A percentile compares a stretch with the other conserved stretches of the same genome.
phyloP scores from a whole-genome alignment of 2,329 filamentous ascomycete species.

The Trichoderma harzianum region DNA sequence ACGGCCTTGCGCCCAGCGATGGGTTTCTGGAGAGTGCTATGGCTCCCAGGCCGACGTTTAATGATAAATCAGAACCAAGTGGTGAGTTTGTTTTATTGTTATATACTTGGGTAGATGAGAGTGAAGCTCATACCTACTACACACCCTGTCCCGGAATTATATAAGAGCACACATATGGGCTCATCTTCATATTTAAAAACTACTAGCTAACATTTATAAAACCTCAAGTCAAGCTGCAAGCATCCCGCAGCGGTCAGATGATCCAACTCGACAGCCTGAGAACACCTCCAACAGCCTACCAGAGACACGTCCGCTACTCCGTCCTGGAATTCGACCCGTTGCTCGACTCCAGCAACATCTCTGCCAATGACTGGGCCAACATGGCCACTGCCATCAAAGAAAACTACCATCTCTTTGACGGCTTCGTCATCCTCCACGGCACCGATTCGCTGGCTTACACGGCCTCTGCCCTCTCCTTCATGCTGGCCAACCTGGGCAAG shows the following conservation, averaged over 20 bases:
- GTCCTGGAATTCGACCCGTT: conserved; percentile 81
- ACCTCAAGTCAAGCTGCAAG: conserved; percentile 45
- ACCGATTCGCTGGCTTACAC: conserved; percentile 90
- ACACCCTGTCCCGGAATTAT: not conserved
- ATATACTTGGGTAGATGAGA: not conserved
- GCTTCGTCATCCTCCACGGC: conserved; percentile 86
- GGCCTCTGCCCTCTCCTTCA: conserved; percentile 86
- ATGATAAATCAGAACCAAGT: conserved; percentile 52
- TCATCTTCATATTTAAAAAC: not conserved
- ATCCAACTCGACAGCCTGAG: conserved; percentile 64
- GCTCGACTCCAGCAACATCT: conserved; percentile 87
- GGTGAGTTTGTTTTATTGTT: conserved; percentile 24
- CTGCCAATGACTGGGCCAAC: conserved; percentile 79
- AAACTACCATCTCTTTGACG: conserved; percentile 87
- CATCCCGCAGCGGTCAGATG: conserved; percentile 48
- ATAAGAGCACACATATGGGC: not conserved
- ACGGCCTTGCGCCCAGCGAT: conserved; percentile 75
- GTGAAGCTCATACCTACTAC: not conserved
- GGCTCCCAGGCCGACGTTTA: conserved; percentile 78
- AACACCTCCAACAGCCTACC: conserved; percentile 76
- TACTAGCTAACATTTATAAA: not conserved
- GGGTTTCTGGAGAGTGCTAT: conserved; percentile 81
- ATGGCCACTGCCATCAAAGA: conserved; percentile 75
- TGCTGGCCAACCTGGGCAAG: conserved; percentile 87
- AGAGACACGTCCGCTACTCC: conserved; percentile 76